phyloP scores from a whole-genome alignment of 2,329 filamentous ascomycete species.

The Monilinia laxa region DNA sequence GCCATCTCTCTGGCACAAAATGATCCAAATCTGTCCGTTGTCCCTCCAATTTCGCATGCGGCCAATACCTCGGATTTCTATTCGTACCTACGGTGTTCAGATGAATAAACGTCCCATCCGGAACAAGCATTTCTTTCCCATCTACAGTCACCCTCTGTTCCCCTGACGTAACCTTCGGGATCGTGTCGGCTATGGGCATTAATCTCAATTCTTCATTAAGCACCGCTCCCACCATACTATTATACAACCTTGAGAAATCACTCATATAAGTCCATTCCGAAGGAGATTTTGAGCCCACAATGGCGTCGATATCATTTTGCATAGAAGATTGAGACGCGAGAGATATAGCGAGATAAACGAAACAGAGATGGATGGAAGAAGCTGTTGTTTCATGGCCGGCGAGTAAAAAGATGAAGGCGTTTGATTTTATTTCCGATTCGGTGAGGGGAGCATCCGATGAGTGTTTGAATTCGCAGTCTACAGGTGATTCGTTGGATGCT shows the following conservation, averaged over 20 bases:
- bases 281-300: slow-evolving; percentile 32
- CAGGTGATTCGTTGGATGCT: slow-evolving; percentile 25
- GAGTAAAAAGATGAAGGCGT: slow-evolving; percentile 40
- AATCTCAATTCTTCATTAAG: slow-evolving; percentile 56
- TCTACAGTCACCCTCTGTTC: slow-evolving; percentile 34
- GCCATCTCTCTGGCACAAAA: slow-evolving; percentile 59
- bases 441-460: slow-evolving; percentile 25
- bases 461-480: slow-evolving; percentile 12
- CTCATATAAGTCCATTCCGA: slow-evolving; percentile 30
- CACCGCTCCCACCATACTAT: slow-evolving; percentile 33
- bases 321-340: slow-evolving; percentile 27
- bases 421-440: slow-evolving; percentile 38
- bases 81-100: slow-evolving; percentile 49
- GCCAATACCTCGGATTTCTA: slow-evolving; percentile 58
- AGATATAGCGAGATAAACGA: slow-evolving; percentile 36
- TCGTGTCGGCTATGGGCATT: slow-evolving; percentile 53
- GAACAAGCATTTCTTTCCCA: slow-evolving; percentile 26
- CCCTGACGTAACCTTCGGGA: slow-evolving; percentile 42
- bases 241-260: slow-evolving; percentile 35
- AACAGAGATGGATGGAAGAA: slow-evolving; percentile 37
- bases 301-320: slow-evolving; percentile 36
- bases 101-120: slow-evolving; percentile 44
- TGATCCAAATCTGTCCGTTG: slow-evolving; percentile 38
- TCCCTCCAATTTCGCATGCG: slow-evolving; percentile 53
- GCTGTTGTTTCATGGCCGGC: slow-evolving; percentile 42